phyloP scores from a whole-genome alignment of 179 eudicot species.

The Silene noctiflora region DNA sequence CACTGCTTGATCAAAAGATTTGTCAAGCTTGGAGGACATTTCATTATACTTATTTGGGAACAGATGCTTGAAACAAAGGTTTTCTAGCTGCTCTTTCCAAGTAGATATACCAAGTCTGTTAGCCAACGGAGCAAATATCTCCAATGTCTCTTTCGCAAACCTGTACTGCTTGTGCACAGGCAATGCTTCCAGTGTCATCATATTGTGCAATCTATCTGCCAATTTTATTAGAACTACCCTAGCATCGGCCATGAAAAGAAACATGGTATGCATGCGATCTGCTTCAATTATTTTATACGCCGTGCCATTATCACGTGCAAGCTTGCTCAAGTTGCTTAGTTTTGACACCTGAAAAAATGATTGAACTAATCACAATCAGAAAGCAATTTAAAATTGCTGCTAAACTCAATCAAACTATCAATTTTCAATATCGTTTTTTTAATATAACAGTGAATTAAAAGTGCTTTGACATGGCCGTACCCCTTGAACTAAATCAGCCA shows the following conservation, averaged over 20 bases:
- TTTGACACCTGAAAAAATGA: constrained; percentile 64
- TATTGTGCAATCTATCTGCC: constrained; percentile 91
- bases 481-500: constrained; percentile 89
- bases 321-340: constrained; percentile 92
- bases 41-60: constrained; percentile 60
- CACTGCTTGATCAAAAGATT: constrained; percentile 72
- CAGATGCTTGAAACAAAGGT: constrained; percentile 70
- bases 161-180: constrained; percentile 70
- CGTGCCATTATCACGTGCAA: constrained; percentile 84
- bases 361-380: background rate
- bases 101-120: constrained; percentile 84
- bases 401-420: background rate
- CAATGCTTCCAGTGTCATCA: constrained; percentile 87
- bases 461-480: constrained; percentile 36
- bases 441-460: no score
- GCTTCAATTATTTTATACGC: constrained; percentile 80
- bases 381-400: background rate
- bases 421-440: no score
- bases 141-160: constrained; percentile 88
- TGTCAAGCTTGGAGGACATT: constrained; percentile 61
- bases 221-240: constrained; percentile 89
- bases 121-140: constrained; percentile 88
- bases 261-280: constrained; percentile 88
- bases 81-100: constrained; percentile 91
- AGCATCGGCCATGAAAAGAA: constrained; percentile 96